Evolutionary conservation across 768 basidiomycete genomes (phyloP), one percentile per base, ranked within the genome.

Genomic region (Lactifluus pinguis): DNA sequence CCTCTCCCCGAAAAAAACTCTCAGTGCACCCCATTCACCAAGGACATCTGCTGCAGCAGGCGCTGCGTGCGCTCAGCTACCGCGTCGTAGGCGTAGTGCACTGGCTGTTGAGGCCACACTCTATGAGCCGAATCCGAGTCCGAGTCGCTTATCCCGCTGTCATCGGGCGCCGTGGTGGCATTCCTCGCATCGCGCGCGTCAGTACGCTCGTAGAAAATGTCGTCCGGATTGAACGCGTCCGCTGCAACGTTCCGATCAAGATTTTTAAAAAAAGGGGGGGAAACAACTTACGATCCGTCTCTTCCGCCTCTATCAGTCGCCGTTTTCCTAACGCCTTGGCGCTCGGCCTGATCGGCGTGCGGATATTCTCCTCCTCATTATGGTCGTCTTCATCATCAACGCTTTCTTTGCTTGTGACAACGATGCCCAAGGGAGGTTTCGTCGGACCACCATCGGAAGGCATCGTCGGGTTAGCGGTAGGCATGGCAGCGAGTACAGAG

Each of bases 301-400:
- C 76, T 52, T 83, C 81, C 41, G 72, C 70, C 47, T 82, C 82
- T 9, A 84, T 72, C 15, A 85, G 81, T 66, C 76, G 80, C 66
- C 89, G 80, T 75, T 95, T 97, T 17, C 93, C 93, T 2, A 94
- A 79, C 4, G 93, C 92, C 71, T 95, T 97, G 39, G 82, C 87
- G 70, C 90, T 93, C 0, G 89, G 93, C 64, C 79, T 78, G 11
- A 77, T 67, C n/a, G 80, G 81, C 14, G 74, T 71, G 52, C 56
- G 62, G 14, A 68, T 55, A 4, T 75, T 69, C 6, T 71, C 74
- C 15, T 77, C 76, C 6, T 60, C 68, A 15, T 66, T 69, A 11
- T 66, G 62, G 11, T 44, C 48, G 8, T 57, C 41, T 2, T 17
- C 21, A 6, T 49, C 34, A 2, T 34, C 30, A 3, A 17, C n/a